These are phyloP conservation scores for Favolaschia claudopus DNA, from an alignment of 768 basidiomycete genomes.

Conservation along the genomic window DNA sequence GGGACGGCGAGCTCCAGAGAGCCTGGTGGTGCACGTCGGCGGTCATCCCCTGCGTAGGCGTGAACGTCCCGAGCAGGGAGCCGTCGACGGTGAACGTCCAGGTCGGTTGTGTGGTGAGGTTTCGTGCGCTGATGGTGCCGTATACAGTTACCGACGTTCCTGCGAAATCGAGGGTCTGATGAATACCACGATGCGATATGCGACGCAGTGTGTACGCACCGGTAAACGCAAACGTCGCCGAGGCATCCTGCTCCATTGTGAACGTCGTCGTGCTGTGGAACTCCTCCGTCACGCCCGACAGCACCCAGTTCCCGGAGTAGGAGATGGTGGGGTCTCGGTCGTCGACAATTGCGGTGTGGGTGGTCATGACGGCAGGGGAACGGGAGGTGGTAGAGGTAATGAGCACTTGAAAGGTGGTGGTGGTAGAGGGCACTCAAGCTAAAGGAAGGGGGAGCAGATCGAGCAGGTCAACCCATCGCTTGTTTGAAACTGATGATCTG, in stretches of 20 bases:
- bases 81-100: not conserved
- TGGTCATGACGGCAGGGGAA: no score
- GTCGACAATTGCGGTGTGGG: slow-evolving; percentile 10
- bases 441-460: no score
- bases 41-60: not conserved
- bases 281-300: not conserved
- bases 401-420: no score
- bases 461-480: no score
- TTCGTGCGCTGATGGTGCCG: not conserved
- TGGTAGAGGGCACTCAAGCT: no score
- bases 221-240: slow-evolving; percentile 1
- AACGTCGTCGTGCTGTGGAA: not conserved
- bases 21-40: not conserved
- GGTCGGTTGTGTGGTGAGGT: not conserved
- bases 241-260: not conserved
- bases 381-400: no score
- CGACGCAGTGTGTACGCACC: slow-evolving; percentile 4
- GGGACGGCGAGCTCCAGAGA: not conserved
- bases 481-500: no score
- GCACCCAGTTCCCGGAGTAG: not conserved
- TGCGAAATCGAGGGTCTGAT: not conserved
- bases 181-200: not conserved
- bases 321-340: not conserved
- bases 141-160: slow-evolving; percentile 4
- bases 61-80: not conserved